phyloP scores from a whole-genome alignment of 495 filamentous ascomycete genomes.

The Penicillium ochrochloron region DNA sequence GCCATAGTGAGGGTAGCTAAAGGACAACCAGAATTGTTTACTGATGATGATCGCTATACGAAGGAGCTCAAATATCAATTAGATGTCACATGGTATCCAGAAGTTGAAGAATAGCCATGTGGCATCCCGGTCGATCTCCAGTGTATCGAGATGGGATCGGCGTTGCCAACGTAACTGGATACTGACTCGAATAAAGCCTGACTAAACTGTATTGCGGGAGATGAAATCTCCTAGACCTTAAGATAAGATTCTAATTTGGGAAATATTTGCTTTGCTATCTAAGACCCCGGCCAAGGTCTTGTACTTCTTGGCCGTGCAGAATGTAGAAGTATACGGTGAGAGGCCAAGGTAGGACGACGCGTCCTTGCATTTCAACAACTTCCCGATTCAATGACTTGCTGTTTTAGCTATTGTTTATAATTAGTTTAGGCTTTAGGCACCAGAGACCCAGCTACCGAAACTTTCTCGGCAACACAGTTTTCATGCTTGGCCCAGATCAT shows the following conservation, averaged over 20 bases:
- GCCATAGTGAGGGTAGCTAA: not conserved
- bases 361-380: constrained; percentile 11
- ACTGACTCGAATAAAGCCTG: not conserved
- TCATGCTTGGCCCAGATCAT: not conserved
- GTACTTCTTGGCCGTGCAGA: not conserved
- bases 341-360: not conserved
- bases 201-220: not conserved
- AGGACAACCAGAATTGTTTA: not conserved
- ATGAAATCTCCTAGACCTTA: not conserved
- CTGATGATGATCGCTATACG: too few species aligned
- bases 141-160: constrained; percentile 11
- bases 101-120: constrained; percentile 3
- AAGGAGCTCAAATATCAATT: not conserved
- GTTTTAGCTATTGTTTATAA: not conserved
- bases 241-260: not conserved
- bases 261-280: too few species aligned
- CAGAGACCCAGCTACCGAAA: not conserved
- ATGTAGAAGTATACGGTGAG: not conserved
- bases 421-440: not conserved
- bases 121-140: constrained; percentile 12
- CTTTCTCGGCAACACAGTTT: not conserved
- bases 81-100: not conserved
- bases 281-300: not conserved
- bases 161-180: not conserved
- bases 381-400: not conserved